Evolutionary conservation across 441 rosid genomes (phyloP).

Genomic region (Pelargonium myrrhifolium): DNA sequence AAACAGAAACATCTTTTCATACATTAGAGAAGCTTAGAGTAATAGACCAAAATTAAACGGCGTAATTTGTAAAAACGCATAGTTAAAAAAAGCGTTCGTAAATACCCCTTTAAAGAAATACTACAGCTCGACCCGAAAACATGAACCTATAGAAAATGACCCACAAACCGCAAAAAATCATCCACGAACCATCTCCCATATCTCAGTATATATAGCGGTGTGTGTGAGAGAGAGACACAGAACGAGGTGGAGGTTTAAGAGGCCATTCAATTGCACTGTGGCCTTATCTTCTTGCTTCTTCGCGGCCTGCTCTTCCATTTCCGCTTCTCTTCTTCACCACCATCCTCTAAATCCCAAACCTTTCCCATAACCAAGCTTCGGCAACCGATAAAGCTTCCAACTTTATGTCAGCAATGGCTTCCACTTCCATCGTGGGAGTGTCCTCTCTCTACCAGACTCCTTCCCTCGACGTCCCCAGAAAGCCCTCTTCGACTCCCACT

Average conservation of each 20-base stretch:
- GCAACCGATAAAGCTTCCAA: background rate
- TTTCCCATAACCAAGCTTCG: background rate
- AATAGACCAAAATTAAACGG: too few species aligned
- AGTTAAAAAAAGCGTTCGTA: too few species aligned
- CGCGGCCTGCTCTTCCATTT: background rate
- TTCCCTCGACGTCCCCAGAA: slow-evolving; percentile 1
- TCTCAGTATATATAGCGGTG: background rate
- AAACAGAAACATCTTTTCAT: too few species aligned
- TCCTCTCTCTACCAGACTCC: slow-evolving; percentile 1
- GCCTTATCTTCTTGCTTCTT: background rate
- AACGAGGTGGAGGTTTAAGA: background rate
- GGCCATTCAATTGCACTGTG: background rate
- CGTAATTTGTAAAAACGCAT: too few species aligned
- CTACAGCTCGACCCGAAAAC: too few species aligned
- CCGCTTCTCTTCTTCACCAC: background rate
- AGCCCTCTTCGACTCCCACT: slow-evolving; percentile 5
- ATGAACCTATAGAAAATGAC: too few species aligned
- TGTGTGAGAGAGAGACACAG: background rate
- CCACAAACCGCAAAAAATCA: background rate
- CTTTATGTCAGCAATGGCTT: background rate
- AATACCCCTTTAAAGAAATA: too few species aligned
- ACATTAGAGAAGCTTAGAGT: too few species aligned
- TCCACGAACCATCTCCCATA: background rate
- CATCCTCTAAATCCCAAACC: background rate
- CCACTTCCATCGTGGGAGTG: background rate